Conservation (phyloP, 169 alveolate species). For the Plasmodium knowlesi region DNA sequence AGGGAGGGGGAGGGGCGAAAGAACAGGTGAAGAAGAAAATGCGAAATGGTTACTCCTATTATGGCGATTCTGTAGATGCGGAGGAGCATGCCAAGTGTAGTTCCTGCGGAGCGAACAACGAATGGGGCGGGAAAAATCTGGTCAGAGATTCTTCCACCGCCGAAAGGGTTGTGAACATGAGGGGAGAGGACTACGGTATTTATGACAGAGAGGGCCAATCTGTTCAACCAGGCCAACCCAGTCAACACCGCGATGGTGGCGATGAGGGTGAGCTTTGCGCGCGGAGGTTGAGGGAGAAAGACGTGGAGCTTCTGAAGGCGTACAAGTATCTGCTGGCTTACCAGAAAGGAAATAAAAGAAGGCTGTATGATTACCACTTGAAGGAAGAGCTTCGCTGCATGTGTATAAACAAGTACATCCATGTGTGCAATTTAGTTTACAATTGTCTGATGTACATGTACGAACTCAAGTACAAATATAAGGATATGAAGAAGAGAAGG, state of each 20-base stretch:
- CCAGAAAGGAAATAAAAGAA: constrained; percentile 29
- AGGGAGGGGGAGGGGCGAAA: not conserved
- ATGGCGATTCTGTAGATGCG: not conserved
- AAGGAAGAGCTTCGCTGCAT: constrained; percentile 56
- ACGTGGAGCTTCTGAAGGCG: constrained; percentile 23
- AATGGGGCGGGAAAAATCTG: not conserved
- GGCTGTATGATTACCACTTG: constrained; percentile 39
- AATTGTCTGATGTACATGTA: constrained; percentile 34
- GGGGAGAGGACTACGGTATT: not conserved
- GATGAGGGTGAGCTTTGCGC: not conserved
- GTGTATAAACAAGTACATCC: constrained; percentile 62
- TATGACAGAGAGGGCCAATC: not conserved
- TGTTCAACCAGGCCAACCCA: no score
- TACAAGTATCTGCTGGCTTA: constrained; percentile 46
- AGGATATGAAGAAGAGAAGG: not conserved
- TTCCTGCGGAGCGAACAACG: not conserved
- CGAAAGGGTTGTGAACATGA: not conserved
- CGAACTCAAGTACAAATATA: constrained; percentile 37
- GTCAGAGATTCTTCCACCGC: not conserved
- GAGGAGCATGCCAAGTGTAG: not conserved
- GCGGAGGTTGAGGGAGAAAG: not conserved
- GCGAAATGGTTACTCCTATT: not conserved
- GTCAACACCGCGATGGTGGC: no score
- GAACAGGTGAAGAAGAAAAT: not conserved
- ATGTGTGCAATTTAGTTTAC: constrained; percentile 39